phyloP scores from a whole-genome alignment of 345 rosid genomes.

The Conringia planisiliqua region DNA sequence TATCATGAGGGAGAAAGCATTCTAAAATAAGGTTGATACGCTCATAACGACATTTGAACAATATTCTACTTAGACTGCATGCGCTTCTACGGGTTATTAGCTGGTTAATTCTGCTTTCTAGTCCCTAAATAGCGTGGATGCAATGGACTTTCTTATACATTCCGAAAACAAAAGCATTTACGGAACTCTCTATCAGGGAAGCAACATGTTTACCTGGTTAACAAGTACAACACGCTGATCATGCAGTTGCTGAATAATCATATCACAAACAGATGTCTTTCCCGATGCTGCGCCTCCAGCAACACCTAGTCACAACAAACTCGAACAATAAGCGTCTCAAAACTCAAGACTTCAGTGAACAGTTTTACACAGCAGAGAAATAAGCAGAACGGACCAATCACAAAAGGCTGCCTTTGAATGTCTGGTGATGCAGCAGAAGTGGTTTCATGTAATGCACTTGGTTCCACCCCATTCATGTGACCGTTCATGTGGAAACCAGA shows the following conservation, averaged over 20 bases:
- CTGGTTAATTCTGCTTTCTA: not conserved
- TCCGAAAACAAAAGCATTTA: not conserved
- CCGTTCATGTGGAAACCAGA: constrained; percentile 56
- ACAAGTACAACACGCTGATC: constrained; percentile 97
- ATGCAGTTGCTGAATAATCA: constrained; percentile 96
- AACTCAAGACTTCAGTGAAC: not conserved
- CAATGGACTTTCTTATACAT: not conserved
- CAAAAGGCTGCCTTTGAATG: constrained; percentile 70
- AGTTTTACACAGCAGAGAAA: not conserved
- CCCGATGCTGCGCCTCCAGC: constrained; percentile 99
- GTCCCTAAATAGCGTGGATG: not conserved
- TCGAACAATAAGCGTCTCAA: constrained; percentile 1
- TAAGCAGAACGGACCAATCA: constrained; percentile 55
- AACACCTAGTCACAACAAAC: constrained; percentile 51
- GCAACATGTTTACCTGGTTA: constrained; percentile 56
- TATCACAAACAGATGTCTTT: constrained; percentile 91
- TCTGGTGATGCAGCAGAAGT: constrained; percentile 42
- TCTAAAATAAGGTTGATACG: not conserved
- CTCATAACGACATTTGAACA: not conserved
- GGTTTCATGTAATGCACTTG: constrained; percentile 40
- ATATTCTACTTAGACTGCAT: not conserved
- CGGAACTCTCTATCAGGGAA: not conserved
- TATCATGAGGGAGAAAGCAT: not conserved
- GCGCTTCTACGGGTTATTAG: not conserved
- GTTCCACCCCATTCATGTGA: constrained; percentile 54